Conservation (phyloP, 495 filamentous ascomycete genomes). For the Daldinia decipiens region DNA sequence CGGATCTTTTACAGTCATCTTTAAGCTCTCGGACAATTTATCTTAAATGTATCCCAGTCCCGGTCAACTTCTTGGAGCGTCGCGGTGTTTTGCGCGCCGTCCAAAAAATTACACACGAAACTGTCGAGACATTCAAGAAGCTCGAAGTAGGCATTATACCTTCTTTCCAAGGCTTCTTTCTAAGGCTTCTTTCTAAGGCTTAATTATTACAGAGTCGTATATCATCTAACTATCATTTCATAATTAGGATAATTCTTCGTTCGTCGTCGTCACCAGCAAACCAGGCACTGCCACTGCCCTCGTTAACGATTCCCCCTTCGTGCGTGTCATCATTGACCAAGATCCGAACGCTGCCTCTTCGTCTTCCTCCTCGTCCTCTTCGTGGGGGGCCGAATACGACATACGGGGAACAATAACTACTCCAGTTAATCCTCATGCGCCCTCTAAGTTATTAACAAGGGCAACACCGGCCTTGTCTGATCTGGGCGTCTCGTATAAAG, state of each 20-base stretch:
- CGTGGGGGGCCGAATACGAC: slow-evolving; percentile 37
- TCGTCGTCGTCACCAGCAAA: slow-evolving; percentile 51
- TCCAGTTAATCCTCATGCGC: slow-evolving; percentile 28
- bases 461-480: slow-evolving; percentile 32
- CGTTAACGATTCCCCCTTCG: slow-evolving; percentile 43
- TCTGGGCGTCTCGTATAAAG: slow-evolving; percentile 43
- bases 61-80: slow-evolving; percentile 73
- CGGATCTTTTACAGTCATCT: slow-evolving; percentile 40
- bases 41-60: slow-evolving; percentile 71
- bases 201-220: neutral
- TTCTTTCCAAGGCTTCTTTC: no score
- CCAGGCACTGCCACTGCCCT: slow-evolving; percentile 37
- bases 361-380: neutral
- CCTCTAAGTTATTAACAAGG: slow-evolving; percentile 16
- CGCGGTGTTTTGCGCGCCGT: slow-evolving; percentile 75
- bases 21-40: slow-evolving; percentile 60
- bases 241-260: slow-evolving; percentile 52
- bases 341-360: slow-evolving; percentile 10
- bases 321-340: slow-evolving; percentile 33
- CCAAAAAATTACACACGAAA: slow-evolving; percentile 70
- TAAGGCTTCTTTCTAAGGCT: no score
- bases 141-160: slow-evolving; percentile 63
- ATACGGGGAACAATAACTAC: slow-evolving; percentile 37
- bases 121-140: slow-evolving; percentile 79
- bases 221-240: neutral